Percentiles rank a stretch among this genome's conserved stretches.
These are phyloP conservation scores for Pseudocercospora vitis DNA, from an alignment of 2,329 filamentous ascomycete genomes.

Conservation along the genomic window DNA sequence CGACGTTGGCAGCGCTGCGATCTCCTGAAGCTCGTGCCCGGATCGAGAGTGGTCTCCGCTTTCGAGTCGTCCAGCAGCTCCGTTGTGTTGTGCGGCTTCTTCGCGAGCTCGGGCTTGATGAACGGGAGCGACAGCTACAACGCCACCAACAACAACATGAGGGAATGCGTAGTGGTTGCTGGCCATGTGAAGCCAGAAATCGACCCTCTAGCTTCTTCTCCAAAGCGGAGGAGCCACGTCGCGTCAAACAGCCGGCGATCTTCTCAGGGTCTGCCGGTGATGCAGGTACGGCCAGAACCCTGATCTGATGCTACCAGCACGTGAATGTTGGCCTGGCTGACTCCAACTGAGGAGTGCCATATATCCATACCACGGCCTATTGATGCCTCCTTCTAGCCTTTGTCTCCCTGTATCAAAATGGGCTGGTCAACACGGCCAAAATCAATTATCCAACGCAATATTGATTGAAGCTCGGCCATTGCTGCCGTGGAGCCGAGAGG, in stretches of 20 bases:
- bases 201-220: neutral
- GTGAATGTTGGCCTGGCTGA: no score
- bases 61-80: neutral
- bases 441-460: no score
- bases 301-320: no score
- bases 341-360: no score
- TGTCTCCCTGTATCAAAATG: neutral
- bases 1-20: neutral
- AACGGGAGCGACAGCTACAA: neutral
- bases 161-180: neutral
- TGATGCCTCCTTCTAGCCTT: constrained; percentile 2
- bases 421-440: neutral
- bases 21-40: neutral
- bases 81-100: constrained; percentile 4
- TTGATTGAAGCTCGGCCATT: no score
- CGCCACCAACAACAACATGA: neutral
- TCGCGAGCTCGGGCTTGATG: neutral
- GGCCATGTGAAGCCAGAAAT: constrained; percentile 2
- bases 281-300: neutral
- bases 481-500: neutral
- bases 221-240: neutral
- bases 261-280: neutral
- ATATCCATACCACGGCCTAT: neutral
- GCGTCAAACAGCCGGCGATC: neutral
- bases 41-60: neutral